Base-by-base conservation (phyloP, 2,329 filamentous ascomycete genomes). In the Sclerotinia subarctica region DNA sequence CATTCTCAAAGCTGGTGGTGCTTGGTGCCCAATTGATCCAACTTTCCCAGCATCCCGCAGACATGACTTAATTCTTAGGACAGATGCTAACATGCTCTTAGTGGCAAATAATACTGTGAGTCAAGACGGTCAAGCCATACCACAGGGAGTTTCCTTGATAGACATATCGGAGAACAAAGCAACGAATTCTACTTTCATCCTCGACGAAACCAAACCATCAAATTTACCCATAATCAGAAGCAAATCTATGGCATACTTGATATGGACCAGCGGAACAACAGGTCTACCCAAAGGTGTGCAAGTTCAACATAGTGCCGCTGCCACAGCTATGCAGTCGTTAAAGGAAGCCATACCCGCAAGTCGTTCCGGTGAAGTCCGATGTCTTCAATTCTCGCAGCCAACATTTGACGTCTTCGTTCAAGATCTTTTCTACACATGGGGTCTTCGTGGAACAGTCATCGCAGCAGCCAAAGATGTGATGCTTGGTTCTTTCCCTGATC, bases 1-100 rank as follows among this genome's bases (percentile, higher is more conserved):
- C 10, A 77, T 79, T 51, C 72, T 78, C 68, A 77, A 76, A 51
- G 74, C 76, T 2, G 77, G 77, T n/a, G 78, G 77, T 65, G 72
- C 72, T 1, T 79, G 78, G 71, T 72, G 78, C n/a, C 77, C 77
- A 2, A 76, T 79, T 24, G 77, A 76, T 52, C 75, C 78, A 46
- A 73, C 71, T 15, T 70, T 78, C 29, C 64, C 64, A 15, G 19
- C 24, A 58, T 44, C 49, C 7, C 59, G 59, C 15, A 42, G 64
- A 46, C 32, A 66, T 38, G 32, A 51, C 38, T 52, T 66, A 15
- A 66, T 66, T 51, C 26, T 58, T 5, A 64, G 60, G 8, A 66
- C 44, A n/a, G 54, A 59, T 42, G 64, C 52, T 15, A 59, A 35
- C 1, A 56, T 56, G 54, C 29, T 47, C 10, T n/a, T 66, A 6